Conservation (phyloP, 306 rosid species). For the Sechiopsis laciniata region DNA sequence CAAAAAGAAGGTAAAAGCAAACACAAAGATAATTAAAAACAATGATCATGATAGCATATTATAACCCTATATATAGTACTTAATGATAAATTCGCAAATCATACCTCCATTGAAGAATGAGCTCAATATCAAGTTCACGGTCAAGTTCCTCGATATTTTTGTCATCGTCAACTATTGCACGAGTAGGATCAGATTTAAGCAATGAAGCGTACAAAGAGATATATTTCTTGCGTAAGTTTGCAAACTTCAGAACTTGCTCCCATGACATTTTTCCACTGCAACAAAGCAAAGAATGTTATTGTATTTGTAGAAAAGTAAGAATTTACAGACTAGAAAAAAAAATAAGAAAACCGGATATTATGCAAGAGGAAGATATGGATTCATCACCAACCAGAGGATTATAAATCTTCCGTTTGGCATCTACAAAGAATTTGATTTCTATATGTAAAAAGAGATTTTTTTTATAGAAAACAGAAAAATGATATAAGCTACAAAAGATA, state of each 20-base stretch:
- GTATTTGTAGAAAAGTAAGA: neutral
- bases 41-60: neutral
- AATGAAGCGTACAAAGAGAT: slow-evolving; percentile 72
- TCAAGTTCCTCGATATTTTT: slow-evolving; percentile 76
- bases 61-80: neutral
- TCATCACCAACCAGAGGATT: neutral
- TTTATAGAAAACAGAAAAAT: neutral
- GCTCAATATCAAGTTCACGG: slow-evolving; percentile 79
- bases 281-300: slow-evolving; percentile 28
- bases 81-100: neutral
- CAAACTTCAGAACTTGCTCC: slow-evolving; percentile 87
- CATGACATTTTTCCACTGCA: slow-evolving; percentile 94
- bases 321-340: neutral
- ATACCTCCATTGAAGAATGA: slow-evolving; percentile 97
- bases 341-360: neutral
- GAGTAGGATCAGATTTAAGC: slow-evolving; percentile 77
- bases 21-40: neutral
- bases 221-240: slow-evolving; percentile 76
- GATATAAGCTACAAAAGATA: no score
- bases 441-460: no score
- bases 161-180: slow-evolving; percentile 58
- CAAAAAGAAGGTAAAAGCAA: neutral
- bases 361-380: neutral
- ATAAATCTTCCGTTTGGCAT: neutral
- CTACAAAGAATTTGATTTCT: neutral